Percentiles rank a stretch among this genome's conserved stretches.
phyloP scores from a whole-genome alignment of 352 stramenopile species.

The Plasmopara viticola region DNA sequence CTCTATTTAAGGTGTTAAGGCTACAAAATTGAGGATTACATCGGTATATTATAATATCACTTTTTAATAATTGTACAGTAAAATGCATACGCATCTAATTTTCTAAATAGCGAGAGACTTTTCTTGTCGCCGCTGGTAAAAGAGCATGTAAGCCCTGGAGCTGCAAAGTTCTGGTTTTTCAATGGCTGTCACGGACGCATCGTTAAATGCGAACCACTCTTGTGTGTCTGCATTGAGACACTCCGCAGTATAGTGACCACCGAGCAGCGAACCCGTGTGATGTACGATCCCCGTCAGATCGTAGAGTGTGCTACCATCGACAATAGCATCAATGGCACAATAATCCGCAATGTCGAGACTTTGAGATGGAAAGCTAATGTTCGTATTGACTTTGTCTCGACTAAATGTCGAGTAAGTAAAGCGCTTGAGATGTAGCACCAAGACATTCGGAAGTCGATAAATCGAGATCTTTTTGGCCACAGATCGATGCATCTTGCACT shows the following conservation, averaged over 20 bases:
- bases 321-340: slow-evolving; percentile 53
- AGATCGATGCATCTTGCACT: slow-evolving; percentile 64
- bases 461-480: slow-evolving; percentile 73
- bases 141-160: slow-evolving; percentile 74
- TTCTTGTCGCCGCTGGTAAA: slow-evolving; percentile 56
- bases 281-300: slow-evolving; percentile 75
- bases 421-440: slow-evolving; percentile 87
- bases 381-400: slow-evolving; percentile 67
- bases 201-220: slow-evolving; percentile 82
- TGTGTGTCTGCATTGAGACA: slow-evolving; percentile 61
- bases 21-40: no score
- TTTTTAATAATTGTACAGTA: no score
- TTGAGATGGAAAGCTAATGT: slow-evolving; percentile 51
- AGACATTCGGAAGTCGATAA: slow-evolving; percentile 69
- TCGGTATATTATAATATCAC: no score
- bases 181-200: slow-evolving; percentile 54
- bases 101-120: slow-evolving; percentile 55
- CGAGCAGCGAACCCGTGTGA: slow-evolving; percentile 70
- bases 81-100: not conserved
- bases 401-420: slow-evolving; percentile 80
- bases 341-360: slow-evolving; percentile 65
- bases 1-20: no score
- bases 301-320: slow-evolving; percentile 67
- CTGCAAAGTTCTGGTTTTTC: slow-evolving; percentile 60
- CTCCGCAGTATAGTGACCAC: slow-evolving; percentile 82